phyloP scores from a whole-genome alignment of 768 basidiomycete genomes.

The Strobilomyces confusus region DNA sequence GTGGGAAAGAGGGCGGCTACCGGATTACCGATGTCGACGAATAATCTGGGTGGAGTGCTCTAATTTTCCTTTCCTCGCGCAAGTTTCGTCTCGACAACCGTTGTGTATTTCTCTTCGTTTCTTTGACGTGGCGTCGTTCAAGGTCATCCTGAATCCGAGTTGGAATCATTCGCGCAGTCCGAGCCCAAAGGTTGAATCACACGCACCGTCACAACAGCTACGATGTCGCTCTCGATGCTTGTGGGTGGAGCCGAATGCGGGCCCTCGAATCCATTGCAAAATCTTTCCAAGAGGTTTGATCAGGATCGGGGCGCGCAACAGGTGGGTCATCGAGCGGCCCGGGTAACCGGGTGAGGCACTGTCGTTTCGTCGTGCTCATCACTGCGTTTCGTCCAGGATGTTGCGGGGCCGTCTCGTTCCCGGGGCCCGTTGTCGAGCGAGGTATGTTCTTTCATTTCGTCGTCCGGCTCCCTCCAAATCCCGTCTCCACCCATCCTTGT shows the following conservation, averaged over 20 bases:
- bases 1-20: conserved; percentile 10
- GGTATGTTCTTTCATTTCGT: conserved; percentile 35
- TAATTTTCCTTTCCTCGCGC: neutral
- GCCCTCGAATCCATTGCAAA: conserved; percentile 78
- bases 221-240: conserved; percentile 80
- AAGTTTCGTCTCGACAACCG: neutral
- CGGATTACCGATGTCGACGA: neutral
- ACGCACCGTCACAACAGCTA: neutral
- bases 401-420: conserved; percentile 52
- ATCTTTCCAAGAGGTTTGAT: conserved; percentile 74
- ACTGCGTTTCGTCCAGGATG: conserved; percentile 46
- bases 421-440: conserved; percentile 47
- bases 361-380: conserved; percentile 2
- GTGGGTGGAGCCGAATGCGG: conserved; percentile 75
- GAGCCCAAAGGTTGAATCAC: neutral
- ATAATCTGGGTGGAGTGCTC: neutral
- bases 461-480: neutral
- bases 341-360: conserved; percentile 2
- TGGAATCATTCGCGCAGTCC: neutral
- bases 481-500: neutral
- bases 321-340: conserved; percentile 37
- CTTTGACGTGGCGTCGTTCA: neutral
- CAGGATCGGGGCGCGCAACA: conserved; percentile 76
- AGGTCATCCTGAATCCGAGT: conserved; percentile 1
- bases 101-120: neutral